Conservation (phyloP, 148 eudicot species). For the Heliosperma pusillum region DNA sequence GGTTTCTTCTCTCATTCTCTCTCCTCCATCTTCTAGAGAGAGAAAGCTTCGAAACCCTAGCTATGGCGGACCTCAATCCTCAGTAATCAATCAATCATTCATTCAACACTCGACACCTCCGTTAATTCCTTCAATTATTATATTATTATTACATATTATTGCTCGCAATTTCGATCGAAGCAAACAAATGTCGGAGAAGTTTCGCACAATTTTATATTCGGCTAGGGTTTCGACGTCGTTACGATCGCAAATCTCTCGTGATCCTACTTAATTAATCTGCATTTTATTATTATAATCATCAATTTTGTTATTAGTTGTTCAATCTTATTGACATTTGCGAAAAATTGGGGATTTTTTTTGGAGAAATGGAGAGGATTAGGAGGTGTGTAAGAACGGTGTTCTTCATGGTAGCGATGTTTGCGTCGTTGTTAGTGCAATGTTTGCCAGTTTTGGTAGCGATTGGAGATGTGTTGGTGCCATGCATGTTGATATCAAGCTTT, state of each 20-base stretch:
- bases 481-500: slow-evolving; percentile 65
- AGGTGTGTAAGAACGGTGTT: slow-evolving; percentile 60
- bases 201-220: slow-evolving; percentile 9
- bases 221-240: slow-evolving; percentile 35
- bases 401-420: slow-evolving; percentile 85
- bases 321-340: not conserved
- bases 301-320: not conserved
- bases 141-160: not conserved
- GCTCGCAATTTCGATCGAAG: not conserved
- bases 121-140: not conserved
- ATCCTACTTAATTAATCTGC: slow-evolving; percentile 27
- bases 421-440: slow-evolving; percentile 61
- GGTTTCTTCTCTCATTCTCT: slow-evolving; percentile 22
- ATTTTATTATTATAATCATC: not conserved
- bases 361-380: slow-evolving; percentile 47
- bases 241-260: slow-evolving; percentile 41
- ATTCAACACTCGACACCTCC: not conserved
- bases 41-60: slow-evolving; percentile 33
- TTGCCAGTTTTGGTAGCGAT: slow-evolving; percentile 68
- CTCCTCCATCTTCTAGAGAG: slow-evolving; percentile 21
- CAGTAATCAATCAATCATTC: slow-evolving; percentile 1
- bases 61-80: slow-evolving; percentile 13
- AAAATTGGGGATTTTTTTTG: not conserved
- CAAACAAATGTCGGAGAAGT: slow-evolving; percentile 26
- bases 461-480: slow-evolving; percentile 64